A percentile compares a stretch with the other conserved stretches of the same genome.
Evolutionary conservation across 164 flowering plant genomes (phyloP).

Genomic region (Amborella trichopoda): DNA sequence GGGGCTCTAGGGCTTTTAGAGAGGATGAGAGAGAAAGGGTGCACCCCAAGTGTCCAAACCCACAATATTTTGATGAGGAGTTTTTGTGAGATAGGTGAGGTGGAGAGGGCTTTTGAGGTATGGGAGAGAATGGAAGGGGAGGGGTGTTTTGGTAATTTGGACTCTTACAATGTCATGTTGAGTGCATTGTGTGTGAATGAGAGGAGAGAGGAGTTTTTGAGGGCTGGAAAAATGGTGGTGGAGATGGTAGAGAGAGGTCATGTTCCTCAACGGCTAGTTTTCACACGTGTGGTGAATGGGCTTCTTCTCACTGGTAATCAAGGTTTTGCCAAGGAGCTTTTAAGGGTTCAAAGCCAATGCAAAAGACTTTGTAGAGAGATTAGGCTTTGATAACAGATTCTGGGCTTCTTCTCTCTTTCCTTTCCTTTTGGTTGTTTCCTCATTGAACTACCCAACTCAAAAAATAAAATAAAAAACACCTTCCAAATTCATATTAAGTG

Average conservation of each 20-base stretch:
- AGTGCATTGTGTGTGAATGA: conserved; percentile 74
- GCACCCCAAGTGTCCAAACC: conserved; percentile 65
- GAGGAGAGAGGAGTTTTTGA: conserved; percentile 59
- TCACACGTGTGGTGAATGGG: conserved; percentile 72
- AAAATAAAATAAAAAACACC: too few species aligned
- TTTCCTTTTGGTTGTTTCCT: too few species aligned
- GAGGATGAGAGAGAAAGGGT: conserved; percentile 47
- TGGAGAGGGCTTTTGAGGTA: conserved; percentile 53
- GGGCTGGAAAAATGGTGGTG: conserved; percentile 73
- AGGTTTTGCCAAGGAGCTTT: conserved; percentile 64
- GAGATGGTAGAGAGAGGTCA: conserved; percentile 90
- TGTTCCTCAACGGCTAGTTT: conserved; percentile 56
- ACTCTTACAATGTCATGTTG: conserved; percentile 71
- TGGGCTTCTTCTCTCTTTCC: too few species aligned
- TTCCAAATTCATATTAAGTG: too few species aligned
- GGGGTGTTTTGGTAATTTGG: conserved; percentile 74
- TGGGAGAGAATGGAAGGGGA: conserved; percentile 53
- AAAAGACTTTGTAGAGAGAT: conserved; percentile 53
- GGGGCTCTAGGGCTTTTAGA: conserved; percentile 50
- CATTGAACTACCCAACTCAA: too few species aligned
- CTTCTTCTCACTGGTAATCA: conserved; percentile 78
- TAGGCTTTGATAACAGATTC: conserved; percentile 49
- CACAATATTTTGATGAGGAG: conserved; percentile 64
- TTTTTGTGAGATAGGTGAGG: conserved; percentile 64
- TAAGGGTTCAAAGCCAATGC: conserved; percentile 50